Conservation (phyloP, 805 yeast species). For the Babjeviella inositovora region DNA sequence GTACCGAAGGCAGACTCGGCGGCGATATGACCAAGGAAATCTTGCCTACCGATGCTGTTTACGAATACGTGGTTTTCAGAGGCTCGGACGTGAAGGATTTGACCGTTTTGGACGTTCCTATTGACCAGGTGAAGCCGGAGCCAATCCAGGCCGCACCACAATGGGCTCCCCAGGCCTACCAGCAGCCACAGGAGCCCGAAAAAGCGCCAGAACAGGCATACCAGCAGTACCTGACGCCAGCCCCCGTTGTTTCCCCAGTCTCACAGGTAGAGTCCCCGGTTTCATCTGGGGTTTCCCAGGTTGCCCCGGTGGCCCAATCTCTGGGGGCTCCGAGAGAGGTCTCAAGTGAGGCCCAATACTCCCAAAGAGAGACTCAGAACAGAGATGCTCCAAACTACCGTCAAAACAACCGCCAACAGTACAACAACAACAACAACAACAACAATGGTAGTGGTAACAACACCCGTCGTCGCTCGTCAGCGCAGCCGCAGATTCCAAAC, state of each 20-base stretch:
- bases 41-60: conserved; percentile 49
- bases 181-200: conserved; percentile 2
- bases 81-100: conserved; percentile 89
- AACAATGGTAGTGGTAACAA: conserved; percentile 5
- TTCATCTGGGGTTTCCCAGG: too few species aligned
- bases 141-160: conserved; percentile 14
- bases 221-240: too few species aligned
- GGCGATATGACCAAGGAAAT: conserved; percentile 58
- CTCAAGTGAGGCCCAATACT: too few species aligned
- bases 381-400: too few species aligned
- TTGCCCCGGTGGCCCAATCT: too few species aligned
- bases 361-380: too few species aligned
- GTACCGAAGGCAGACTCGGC: conserved; percentile 78
- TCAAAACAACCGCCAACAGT: conserved; percentile 3
- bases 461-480: conserved; percentile 1
- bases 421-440: conserved; percentile 5
- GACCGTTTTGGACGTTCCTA: conserved; percentile 60
- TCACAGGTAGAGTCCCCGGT: too few species aligned
- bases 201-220: conserved; percentile 6
- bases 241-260: too few species aligned
- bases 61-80: conserved; percentile 68
- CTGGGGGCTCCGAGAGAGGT: too few species aligned
- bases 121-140: conserved; percentile 46
- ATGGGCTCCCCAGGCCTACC: conserved; percentile 11
- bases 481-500: conserved; percentile 17